Conservation (phyloP, 225 moss, liverwort and hornwort species). For the Sphagnum contortum region DNA sequence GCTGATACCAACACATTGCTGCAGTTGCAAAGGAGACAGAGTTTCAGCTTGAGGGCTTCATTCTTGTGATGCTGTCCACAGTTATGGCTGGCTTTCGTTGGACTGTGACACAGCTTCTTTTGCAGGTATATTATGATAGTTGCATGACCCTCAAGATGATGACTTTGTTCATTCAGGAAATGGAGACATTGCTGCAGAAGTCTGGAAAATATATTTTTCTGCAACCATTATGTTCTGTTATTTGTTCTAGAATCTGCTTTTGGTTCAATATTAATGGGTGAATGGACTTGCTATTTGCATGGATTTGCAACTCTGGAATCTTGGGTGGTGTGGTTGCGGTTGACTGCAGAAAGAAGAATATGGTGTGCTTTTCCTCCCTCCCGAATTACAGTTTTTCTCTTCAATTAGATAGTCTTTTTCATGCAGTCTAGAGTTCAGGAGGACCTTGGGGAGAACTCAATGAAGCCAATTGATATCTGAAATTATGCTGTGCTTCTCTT, state of each 20-base stretch:
- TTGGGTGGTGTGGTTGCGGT: slow-evolving; percentile 3
- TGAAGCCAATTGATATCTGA: no score
- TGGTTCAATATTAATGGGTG: no score
- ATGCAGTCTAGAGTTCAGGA: no score
- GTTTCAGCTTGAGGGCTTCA: slow-evolving; percentile 75
- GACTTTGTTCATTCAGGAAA: background rate
- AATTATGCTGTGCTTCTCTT: no score
- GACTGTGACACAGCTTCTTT: slow-evolving; percentile 96
- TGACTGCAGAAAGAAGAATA: slow-evolving; percentile 78
- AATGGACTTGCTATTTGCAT: no score
- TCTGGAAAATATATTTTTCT: no score
- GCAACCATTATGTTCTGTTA: no score
- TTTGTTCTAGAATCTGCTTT: no score
- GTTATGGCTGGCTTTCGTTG: slow-evolving; percentile 98
- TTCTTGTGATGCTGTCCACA: slow-evolving; percentile 79
- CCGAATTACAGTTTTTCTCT: background rate
- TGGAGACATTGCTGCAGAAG: no score
- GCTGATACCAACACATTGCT: slow-evolving; percentile 3
- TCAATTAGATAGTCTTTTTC: no score
- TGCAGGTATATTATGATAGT: slow-evolving; percentile 51
- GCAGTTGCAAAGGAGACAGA: slow-evolving; percentile 87
- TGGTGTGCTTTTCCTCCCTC: slow-evolving; percentile 26
- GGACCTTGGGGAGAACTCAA: no score
- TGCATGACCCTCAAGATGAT: background rate
- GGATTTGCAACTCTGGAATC: slow-evolving; percentile 4